These are phyloP conservation scores for Camellia granthamiana DNA, from an alignment of 148 eudicot genomes.

Conservation along the genomic window DNA sequence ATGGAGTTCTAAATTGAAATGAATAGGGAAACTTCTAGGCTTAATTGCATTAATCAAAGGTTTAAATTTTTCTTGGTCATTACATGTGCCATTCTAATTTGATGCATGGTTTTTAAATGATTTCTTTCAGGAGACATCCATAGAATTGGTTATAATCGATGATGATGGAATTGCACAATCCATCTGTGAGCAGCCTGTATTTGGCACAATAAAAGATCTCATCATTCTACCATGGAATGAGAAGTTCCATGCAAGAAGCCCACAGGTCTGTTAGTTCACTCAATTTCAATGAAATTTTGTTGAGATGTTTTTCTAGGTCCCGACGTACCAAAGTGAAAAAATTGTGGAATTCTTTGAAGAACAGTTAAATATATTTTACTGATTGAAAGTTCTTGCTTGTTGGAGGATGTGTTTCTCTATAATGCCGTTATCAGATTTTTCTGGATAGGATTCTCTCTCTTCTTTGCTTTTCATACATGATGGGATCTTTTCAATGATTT, in stretches of 20 bases:
- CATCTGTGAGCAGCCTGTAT: conserved; percentile 89
- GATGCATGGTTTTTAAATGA: conserved; percentile 8
- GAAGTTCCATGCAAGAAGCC: conserved; percentile 32
- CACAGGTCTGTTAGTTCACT: conserved; percentile 45
- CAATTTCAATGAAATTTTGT: conserved; percentile 5
- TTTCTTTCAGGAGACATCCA: conserved; percentile 74
- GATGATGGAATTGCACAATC: conserved; percentile 81
- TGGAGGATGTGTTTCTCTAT: neutral
- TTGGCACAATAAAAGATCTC: conserved; percentile 85
- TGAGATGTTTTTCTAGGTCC: neutral
- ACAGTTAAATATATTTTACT: neutral
- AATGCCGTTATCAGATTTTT: neutral
- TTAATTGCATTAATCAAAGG: no score
- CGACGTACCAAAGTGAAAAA: neutral
- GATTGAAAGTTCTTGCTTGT: neutral
- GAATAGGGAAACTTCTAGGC: no score
- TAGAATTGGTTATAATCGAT: conserved; percentile 80
- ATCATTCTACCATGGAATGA: conserved; percentile 73
- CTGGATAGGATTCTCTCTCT: neutral
- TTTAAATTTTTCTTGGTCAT: neutral
- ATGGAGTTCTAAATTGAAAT: no score
- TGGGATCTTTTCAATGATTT: no score
- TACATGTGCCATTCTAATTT: neutral
- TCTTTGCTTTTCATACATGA: neutral
- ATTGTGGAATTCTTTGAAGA: neutral